Percentiles rank a stretch among this genome's conserved stretches.
Conservation (phyloP, 2,329 filamentous ascomycete species). For the Raffaelea albimanens region DNA sequence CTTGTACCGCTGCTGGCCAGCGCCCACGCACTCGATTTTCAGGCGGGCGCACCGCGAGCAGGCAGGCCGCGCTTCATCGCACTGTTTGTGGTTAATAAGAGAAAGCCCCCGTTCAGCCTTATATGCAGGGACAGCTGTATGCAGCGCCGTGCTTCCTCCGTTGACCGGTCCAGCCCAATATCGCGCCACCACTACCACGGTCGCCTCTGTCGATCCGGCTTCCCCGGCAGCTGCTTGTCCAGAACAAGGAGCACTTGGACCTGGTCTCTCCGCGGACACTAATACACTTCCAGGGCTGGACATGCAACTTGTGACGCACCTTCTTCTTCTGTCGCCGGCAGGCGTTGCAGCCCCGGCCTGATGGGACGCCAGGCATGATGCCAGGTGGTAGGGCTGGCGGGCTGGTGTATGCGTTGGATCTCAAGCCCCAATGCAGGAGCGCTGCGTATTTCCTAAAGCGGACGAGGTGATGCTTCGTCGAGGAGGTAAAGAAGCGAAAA, state of each 20-base stretch:
- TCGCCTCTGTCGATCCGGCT: no score
- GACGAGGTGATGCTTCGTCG: background rate
- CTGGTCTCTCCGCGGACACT: no score
- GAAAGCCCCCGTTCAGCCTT: background rate
- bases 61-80: constrained; percentile 10
- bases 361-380: constrained; percentile 11
- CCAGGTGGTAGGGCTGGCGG: background rate
- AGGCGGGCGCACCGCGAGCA: constrained; percentile 10
- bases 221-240: no score
- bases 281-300: no score
- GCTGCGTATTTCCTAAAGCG: constrained; percentile 1
- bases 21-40: constrained; percentile 8
- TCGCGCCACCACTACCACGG: no score
- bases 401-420: no score
- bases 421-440: no score
- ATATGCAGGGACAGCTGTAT: no score
- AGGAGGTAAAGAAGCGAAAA: background rate
- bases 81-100: constrained; percentile 3
- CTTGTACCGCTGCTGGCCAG: constrained; percentile 11
- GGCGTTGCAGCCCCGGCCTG: constrained; percentile 12
- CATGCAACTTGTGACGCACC: constrained; percentile 1
- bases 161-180: no score
- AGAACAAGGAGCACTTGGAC: no score
- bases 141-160: no score
- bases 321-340: constrained; percentile 14